These are phyloP conservation scores for Aspergillus neotritici DNA, from an alignment of 2,329 filamentous ascomycete genomes.

Conservation along the genomic window DNA sequence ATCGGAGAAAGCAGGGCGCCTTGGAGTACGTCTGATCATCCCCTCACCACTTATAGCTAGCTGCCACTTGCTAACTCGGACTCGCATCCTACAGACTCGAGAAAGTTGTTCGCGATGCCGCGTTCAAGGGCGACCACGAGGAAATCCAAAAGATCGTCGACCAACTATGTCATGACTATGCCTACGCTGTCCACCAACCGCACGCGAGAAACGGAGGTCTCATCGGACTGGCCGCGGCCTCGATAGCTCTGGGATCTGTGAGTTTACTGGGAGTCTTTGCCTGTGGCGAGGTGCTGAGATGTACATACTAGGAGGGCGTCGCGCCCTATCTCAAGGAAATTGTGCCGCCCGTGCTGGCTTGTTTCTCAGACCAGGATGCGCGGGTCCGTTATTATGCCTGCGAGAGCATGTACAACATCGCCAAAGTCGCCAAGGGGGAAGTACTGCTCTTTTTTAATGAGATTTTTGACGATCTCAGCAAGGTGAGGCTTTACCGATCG, in stretches of 20 bases:
- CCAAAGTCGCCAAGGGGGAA: slow-evolving; percentile 97
- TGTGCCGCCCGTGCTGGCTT: slow-evolving; percentile 91
- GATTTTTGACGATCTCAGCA: slow-evolving; percentile 95
- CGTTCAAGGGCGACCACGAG: slow-evolving; percentile 68
- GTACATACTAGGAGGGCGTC: slow-evolving; percentile 60
- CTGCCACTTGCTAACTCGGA: not conserved
- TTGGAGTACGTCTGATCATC: slow-evolving; percentile 65
- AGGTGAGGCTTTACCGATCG: slow-evolving; percentile 53
- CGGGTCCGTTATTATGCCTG: slow-evolving; percentile 96
- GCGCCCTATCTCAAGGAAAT: slow-evolving; percentile 89
- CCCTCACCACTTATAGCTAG: slow-evolving; percentile 6
- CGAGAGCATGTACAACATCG: slow-evolving; percentile 99
- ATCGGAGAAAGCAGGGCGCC: slow-evolving; percentile 93
- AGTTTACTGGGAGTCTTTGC: slow-evolving; percentile 33
- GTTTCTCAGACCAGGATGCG: slow-evolving; percentile 97
- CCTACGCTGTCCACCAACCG: slow-evolving; percentile 93
- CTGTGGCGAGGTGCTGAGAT: slow-evolving; percentile 6
- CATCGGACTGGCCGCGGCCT: slow-evolving; percentile 90
- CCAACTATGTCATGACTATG: slow-evolving; percentile 95
- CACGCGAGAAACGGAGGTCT: slow-evolving; percentile 94
- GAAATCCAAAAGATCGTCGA: slow-evolving; percentile 83
- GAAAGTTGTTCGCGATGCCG: slow-evolving; percentile 78
- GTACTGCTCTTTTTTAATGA: slow-evolving; percentile 97
- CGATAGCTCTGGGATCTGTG: slow-evolving; percentile 89
- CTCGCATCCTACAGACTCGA: slow-evolving; percentile 61